phyloP scores from a whole-genome alignment of 768 basidiomycete genomes.

The Epithele typhae region DNA sequence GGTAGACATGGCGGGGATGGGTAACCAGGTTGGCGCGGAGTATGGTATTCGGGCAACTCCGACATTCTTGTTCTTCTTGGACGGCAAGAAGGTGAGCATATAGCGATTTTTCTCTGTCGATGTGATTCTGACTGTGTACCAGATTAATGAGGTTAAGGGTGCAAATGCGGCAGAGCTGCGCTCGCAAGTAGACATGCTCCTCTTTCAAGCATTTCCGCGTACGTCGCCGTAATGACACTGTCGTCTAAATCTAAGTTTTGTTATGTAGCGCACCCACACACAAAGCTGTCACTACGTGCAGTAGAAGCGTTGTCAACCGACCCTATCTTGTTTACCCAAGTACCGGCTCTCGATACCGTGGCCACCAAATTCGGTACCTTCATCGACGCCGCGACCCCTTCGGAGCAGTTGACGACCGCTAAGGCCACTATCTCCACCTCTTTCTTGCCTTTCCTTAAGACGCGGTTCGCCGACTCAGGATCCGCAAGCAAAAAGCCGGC shows the following conservation, averaged over 20 bases:
- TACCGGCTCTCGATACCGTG: conserved; percentile 65
- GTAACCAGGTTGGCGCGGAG: conserved; percentile 51
- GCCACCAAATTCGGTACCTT: conserved; percentile 56
- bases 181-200: conserved; percentile 68
- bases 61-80: conserved; percentile 84
- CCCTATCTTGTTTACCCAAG: conserved; percentile 73
- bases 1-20: conserved; percentile 74
- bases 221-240: conserved; percentile 26
- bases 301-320: conserved; percentile 60
- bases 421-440: conserved; percentile 45
- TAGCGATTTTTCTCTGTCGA: background rate
- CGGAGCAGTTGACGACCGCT: conserved; percentile 31
- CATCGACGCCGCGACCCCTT: conserved; percentile 46
- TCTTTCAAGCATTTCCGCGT: conserved; percentile 82
- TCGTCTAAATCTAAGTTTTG: background rate
- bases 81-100: conserved; percentile 59
- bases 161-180: conserved; percentile 64
- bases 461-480: conserved; percentile 38
- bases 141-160: conserved; percentile 73
- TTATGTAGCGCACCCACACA: conserved; percentile 70
- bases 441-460: conserved; percentile 63
- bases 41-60: conserved; percentile 76
- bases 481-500: conserved; percentile 20
- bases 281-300: conserved; percentile 51
- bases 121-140: background rate